Conservation (phyloP, 257 asterid species). For the Misopates orontium region DNA sequence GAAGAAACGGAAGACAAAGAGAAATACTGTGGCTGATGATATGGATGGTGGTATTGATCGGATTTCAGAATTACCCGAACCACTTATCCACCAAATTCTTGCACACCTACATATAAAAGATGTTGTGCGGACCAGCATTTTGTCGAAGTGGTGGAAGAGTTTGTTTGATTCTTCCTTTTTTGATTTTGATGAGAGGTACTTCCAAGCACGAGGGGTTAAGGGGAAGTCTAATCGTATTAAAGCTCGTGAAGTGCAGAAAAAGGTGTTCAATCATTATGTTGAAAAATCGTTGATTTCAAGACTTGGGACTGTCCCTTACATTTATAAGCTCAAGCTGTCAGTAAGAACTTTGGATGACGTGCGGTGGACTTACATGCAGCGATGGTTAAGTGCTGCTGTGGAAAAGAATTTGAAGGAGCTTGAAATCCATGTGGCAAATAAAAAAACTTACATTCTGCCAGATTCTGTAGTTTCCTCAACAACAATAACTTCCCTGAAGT, state of each 20-base stretch:
- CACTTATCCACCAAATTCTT: slow-evolving; percentile 45
- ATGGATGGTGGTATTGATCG: slow-evolving; percentile 27
- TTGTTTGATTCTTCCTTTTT: slow-evolving; percentile 35
- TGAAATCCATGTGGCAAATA: slow-evolving; percentile 24
- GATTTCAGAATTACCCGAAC: slow-evolving; percentile 49
- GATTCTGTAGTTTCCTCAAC: slow-evolving; percentile 14
- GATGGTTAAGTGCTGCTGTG: slow-evolving; percentile 38
- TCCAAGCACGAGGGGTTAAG: background rate
- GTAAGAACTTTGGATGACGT: slow-evolving; percentile 10
- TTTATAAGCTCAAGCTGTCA: slow-evolving; percentile 40
- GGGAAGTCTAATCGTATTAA: slow-evolving; percentile 23
- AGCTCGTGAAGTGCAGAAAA: slow-evolving; percentile 22
- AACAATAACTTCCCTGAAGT: slow-evolving; percentile 40
- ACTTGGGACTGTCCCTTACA: slow-evolving; percentile 30
- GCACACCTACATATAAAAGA: slow-evolving; percentile 38
- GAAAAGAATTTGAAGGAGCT: slow-evolving; percentile 46
- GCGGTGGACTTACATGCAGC: slow-evolving; percentile 2
- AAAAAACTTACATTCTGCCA: slow-evolving; percentile 8
- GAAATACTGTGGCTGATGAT: slow-evolving; percentile 21
- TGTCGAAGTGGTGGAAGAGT: slow-evolving; percentile 47
- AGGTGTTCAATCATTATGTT: slow-evolving; percentile 33
- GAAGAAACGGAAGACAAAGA: slow-evolving; percentile 29
- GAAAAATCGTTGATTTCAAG: slow-evolving; percentile 33
- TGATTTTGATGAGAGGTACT: slow-evolving; percentile 51
- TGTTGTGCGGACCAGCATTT: slow-evolving; percentile 38